Conservation (phyloP, 768 basidiomycete species). For the Leccinum imitatum region DNA sequence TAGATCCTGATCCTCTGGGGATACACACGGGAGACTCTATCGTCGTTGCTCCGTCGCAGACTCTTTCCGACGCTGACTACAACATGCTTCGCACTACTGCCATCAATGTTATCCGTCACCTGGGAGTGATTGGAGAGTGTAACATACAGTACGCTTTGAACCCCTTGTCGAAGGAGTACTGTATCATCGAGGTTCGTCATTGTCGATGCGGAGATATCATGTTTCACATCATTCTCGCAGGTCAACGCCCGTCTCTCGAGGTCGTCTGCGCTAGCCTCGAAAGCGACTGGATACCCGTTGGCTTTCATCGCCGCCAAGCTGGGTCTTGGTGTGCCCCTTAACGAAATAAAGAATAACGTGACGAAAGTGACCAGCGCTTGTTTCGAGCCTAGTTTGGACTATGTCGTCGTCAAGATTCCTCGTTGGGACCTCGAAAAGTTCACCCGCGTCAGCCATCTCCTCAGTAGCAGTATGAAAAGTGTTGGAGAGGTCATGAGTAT, state of each 20-base stretch:
- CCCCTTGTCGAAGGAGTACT: slow-evolving; percentile 92
- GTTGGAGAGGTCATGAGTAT: slow-evolving; percentile 99
- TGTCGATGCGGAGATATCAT: background rate
- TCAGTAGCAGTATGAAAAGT: slow-evolving; percentile 98
- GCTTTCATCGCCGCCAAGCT: slow-evolving; percentile 99
- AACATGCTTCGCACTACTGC: slow-evolving; percentile 99
- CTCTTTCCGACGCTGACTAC: slow-evolving; percentile 98
- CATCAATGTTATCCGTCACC: slow-evolving; percentile 97
- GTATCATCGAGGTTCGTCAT: slow-evolving; percentile 85
- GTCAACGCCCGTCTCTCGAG: slow-evolving; percentile 98
- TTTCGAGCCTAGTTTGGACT: slow-evolving; percentile 97
- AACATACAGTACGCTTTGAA: slow-evolving; percentile 99
- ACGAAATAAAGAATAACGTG: slow-evolving; percentile 97
- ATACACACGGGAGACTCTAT: slow-evolving; percentile 99
- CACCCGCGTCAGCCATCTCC: slow-evolving; percentile 82
- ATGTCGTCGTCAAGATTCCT: slow-evolving; percentile 97
- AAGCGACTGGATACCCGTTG: slow-evolving; percentile 96
- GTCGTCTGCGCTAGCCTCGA: slow-evolving; percentile 96
- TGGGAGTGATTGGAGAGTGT: slow-evolving; percentile 97
- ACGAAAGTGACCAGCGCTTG: slow-evolving; percentile 96
- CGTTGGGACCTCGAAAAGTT: slow-evolving; percentile 99
- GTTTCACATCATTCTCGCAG: slow-evolving; percentile 28
- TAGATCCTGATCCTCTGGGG: slow-evolving; percentile 74
- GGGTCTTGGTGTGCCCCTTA: slow-evolving; percentile 93
- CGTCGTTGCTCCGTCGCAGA: slow-evolving; percentile 96